Base-by-base conservation (phyloP, 1,284 basidiomycete species). In the Fistulinella cinereoalba region DNA sequence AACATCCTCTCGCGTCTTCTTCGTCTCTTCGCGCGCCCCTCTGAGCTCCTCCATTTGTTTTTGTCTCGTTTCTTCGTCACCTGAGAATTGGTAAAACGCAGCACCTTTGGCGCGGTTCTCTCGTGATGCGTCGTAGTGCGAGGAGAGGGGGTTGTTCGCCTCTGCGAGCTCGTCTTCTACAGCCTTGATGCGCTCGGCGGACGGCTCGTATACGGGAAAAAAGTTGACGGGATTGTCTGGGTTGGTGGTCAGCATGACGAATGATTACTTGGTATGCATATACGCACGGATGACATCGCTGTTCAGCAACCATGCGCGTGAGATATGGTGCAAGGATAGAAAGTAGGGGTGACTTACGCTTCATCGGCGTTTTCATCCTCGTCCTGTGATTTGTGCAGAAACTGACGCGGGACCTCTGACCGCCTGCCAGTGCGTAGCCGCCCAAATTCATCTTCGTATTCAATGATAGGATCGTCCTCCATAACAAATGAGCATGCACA, bases 31-130 rank as follows among this genome's bases (percentile, higher is more conserved):
- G 32, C 90, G 72, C 11, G 77, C 75, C 8, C 71, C 64, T 37
- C 75, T 79, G 13, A 98, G 68, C 41, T 85, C 83, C 41, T 88
- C 85, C 88, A 94, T 88, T 68, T 97, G 85, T 44, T 71, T 69
- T 51, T 68, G 68, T 27, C 95, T 77, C 24, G 76, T 79, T 49
- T 86, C 83, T 56, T 92, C 88, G 58, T 96, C 90, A 1, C 66
- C 76, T 3, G 90, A 88, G 65, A 98, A 95, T 58, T 88, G 83
- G 64, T 95, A 96, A 69, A 88, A 91, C 0, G 81, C 94, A 1
- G 94, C 93, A 27, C 90, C 95, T 58, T 85, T 85, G n/a, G 85
- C 80, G 8, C 95, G 86, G 10, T 87, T 81, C 66, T 99, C 95
- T 43, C 71, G 72, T 0, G 79, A 75, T 0, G 91, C 77, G 64